phyloP scores from a whole-genome alignment of 208 protist species.

The Phytomonas sp. region DNA sequence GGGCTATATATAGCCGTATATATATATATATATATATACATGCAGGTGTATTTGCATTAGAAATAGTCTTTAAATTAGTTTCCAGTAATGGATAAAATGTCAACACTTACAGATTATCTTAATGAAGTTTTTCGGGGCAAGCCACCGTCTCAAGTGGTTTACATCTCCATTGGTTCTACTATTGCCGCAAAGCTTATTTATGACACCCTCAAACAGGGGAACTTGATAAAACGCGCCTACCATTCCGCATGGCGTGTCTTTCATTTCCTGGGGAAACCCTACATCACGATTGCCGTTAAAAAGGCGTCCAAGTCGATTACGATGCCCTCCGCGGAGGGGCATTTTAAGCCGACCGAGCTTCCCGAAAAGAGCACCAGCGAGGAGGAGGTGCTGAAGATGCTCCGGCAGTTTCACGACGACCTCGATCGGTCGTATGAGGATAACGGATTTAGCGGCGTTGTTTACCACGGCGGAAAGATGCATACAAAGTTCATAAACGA shows the following conservation, averaged over 20 bases:
- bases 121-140: slow-evolving; percentile 44
- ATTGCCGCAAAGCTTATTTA: slow-evolving; percentile 28
- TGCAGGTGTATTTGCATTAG: neutral
- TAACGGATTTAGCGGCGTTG: slow-evolving; percentile 82
- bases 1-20: neutral
- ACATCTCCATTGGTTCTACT: slow-evolving; percentile 33
- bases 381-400: slow-evolving; percentile 53
- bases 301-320: slow-evolving; percentile 29
- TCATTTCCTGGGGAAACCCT: slow-evolving; percentile 33
- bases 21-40: slow-evolving; percentile 6
- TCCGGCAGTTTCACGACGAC: slow-evolving; percentile 39
- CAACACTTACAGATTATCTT: slow-evolving; percentile 43
- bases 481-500: slow-evolving; percentile 84
- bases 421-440: slow-evolving; percentile 65
- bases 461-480: slow-evolving; percentile 88
- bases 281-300: slow-evolving; percentile 48
- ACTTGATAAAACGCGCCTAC: slow-evolving; percentile 43
- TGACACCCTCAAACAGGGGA: slow-evolving; percentile 38
- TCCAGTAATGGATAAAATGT: slow-evolving; percentile 16
- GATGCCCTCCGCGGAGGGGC: slow-evolving; percentile 56
- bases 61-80: slow-evolving; percentile 4
- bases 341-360: slow-evolving; percentile 59
- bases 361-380: slow-evolving; percentile 39
- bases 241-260: slow-evolving; percentile 44
- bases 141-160: slow-evolving; percentile 46